phyloP scores from a whole-genome alignment of 345 rosid genomes.

The Citrus trifoliata region DNA sequence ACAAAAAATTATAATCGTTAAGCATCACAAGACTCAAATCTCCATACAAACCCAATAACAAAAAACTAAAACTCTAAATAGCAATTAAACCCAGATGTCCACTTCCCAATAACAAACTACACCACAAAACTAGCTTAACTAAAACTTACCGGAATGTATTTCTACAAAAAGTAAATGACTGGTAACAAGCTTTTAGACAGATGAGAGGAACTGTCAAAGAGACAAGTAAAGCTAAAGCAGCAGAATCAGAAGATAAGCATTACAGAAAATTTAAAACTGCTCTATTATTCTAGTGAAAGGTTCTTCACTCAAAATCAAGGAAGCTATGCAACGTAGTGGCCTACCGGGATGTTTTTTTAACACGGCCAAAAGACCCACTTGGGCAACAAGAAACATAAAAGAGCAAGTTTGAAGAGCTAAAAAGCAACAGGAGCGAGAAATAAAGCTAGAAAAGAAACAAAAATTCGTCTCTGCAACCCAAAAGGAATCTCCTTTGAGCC shows the following conservation, averaged over 20 bases:
- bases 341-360: not conserved
- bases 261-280: constrained; percentile 11
- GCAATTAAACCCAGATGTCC: constrained; percentile 10
- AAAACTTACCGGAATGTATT: not conserved
- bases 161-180: not conserved
- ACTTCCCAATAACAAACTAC: constrained; percentile 14
- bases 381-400: constrained; percentile 21
- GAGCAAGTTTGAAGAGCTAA: constrained; percentile 15
- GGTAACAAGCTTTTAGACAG: not conserved
- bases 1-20: not conserved
- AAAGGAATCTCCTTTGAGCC: constrained; percentile 33
- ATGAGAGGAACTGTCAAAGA: not conserved
- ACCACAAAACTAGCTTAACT: constrained; percentile 4
- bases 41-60: constrained; percentile 11
- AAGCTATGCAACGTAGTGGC: not conserved
- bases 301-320: constrained; percentile 5
- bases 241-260: constrained; percentile 24
- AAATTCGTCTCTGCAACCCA: constrained; percentile 20
- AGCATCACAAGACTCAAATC: constrained; percentile 20
- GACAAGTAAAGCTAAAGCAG: not conserved
- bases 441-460: constrained; percentile 22
- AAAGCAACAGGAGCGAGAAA: constrained; percentile 13
- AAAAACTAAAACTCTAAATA: not conserved
- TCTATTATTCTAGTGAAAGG: constrained; percentile 8
- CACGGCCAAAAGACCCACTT: constrained; percentile 20